Percentiles rank a stretch among this genome's conserved stretches.
Evolutionary conservation across 345 rosid species (phyloP).

Genomic region (Clausena lansium): DNA sequence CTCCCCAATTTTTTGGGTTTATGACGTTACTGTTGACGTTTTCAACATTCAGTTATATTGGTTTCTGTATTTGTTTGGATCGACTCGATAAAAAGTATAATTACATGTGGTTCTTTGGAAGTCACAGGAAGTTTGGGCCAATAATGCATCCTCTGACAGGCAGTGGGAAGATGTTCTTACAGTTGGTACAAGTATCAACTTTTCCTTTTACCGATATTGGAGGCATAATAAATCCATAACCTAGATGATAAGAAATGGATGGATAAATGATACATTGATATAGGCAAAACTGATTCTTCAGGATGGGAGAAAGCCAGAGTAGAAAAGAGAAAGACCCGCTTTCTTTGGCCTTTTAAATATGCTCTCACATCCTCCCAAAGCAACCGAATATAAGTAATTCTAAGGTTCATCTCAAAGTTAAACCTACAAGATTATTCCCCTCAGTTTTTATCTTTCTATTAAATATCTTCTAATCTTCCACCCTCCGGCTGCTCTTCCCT

Average conservation of each 20-base stretch:
- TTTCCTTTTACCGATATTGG: neutral
- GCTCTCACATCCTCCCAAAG: constrained; percentile 10
- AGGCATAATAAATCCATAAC: neutral
- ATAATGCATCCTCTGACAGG: neutral
- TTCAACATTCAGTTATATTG: no score
- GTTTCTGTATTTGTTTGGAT: no score
- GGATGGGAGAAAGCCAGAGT: neutral
- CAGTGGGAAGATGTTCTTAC: neutral
- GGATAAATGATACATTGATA: neutral
- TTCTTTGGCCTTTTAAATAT: neutral
- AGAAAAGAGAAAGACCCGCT: neutral
- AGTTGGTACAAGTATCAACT: neutral
- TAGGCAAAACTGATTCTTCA: neutral
- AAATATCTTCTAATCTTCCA: neutral
- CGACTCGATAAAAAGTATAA: no score
- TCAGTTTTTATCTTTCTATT: neutral
- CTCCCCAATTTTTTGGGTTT: no score
- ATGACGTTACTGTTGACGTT: no score
- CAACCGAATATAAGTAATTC: constrained; percentile 11
- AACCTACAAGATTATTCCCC: neutral
- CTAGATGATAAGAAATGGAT: neutral
- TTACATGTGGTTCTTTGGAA: neutral
- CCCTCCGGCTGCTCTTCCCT: no score
- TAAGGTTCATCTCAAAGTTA: constrained; percentile 14
- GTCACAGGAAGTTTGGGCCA: neutral